Conservation (phyloP, 768 basidiomycete species). For the Mycena capillaripes region DNA sequence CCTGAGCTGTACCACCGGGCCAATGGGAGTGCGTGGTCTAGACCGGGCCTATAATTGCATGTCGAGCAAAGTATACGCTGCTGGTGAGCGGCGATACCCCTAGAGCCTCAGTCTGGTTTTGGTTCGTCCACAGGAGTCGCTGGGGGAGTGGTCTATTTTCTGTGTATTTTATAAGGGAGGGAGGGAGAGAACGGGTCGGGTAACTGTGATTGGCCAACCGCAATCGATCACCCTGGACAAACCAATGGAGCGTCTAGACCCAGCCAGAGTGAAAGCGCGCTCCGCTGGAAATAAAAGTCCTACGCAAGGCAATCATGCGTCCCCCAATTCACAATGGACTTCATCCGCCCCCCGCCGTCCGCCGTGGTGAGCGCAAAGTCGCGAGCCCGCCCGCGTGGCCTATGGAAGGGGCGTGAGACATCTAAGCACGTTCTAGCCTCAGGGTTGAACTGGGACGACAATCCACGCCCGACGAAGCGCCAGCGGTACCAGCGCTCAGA, state of each 20-base stretch:
- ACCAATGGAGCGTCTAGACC: conserved; percentile 22
- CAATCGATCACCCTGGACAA: not conserved
- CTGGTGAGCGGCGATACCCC: not conserved
- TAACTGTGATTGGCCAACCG: not conserved
- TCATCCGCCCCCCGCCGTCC: conserved; percentile 5
- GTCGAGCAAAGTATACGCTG: not conserved
- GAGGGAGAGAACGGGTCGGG: not conserved
- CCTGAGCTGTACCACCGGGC: not conserved
- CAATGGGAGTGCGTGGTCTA: conserved; percentile 21
- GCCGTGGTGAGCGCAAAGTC: not conserved
- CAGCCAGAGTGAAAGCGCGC: conserved; percentile 12
- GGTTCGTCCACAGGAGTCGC: not conserved
- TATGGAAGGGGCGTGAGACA: conserved; percentile 35
- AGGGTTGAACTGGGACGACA: conserved; percentile 16
- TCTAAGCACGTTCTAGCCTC: conserved; percentile 22
- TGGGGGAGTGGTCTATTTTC: not conserved
- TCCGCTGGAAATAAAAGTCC: conserved; percentile 18
- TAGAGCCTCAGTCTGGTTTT: not conserved
- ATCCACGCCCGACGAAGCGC: conserved; percentile 25
- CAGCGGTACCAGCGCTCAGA: conserved; percentile 28
- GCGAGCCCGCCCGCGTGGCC: conserved; percentile 21
- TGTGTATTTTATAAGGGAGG: not conserved
- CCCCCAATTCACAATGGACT: conserved; percentile 9
- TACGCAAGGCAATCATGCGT: conserved; percentile 6
- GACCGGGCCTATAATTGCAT: conserved; percentile 20